Evolutionary conservation across 108 stramenopile genomes (phyloP), one percentile per base, ranked within the genome.

Genomic region (Skeletonema potamos): DNA sequence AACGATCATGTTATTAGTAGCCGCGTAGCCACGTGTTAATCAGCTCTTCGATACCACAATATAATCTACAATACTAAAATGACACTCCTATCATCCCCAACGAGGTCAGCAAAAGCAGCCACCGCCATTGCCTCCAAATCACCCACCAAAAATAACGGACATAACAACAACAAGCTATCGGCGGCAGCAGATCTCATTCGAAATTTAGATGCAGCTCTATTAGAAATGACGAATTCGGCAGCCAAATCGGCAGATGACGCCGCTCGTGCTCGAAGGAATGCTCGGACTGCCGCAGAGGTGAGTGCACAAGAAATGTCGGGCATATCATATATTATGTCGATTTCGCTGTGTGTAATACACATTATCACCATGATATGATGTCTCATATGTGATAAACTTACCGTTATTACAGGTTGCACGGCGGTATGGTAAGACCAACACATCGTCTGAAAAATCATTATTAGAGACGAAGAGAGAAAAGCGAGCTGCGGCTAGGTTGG

Each of bases 161-260:
- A n/a, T n/a, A n/a, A n/a, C 3, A 48, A 48, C 22, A 48, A 51
- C 44, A 46, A 20, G 3, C 13, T 84, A 48, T 59, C 82, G 37
- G 88, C 82, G 28, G 88, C 91, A n/a, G 85, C 84, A 12, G 82
- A 85, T 58, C 82, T 92, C 30, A 92, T 92, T 64, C 85, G 78
- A 30, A 80, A 80, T 10, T 72, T 92, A 41, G 91, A 92, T 66
- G 61, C 76, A 20, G 88, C 91, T 32, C 82, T 79, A 44, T 67
- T 80, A 0, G 77, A 83, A 64, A 85, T 88, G 84, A 84, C 29
- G 37, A 62, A 69, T 3, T 61, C 72, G 34, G 85, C 86, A 22
- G 70, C 79, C 28, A 41, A 68, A 24, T 84, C 91, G 12, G 84
- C 91, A 10, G 51, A 64, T 43, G 85, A 89, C 67, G 91, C 88